phyloP scores from a whole-genome alignment of 2,329 filamentous ascomycete genomes.

The Mycosphaerella arachidis region DNA sequence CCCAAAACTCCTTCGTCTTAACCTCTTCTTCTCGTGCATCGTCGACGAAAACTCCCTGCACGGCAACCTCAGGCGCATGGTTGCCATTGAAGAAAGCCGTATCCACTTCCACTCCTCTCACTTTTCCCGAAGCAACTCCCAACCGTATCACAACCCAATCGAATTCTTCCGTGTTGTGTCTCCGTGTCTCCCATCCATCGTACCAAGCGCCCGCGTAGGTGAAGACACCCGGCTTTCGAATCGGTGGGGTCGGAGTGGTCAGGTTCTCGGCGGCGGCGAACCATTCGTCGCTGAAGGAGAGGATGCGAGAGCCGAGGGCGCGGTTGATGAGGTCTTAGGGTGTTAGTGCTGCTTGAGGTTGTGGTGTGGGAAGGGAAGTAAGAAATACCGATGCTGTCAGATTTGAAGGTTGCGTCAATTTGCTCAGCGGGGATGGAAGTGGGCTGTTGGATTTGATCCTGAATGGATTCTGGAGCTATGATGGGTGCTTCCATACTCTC shows the following conservation, averaged over 20 bases:
- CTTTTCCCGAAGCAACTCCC: slow-evolving; percentile 62
- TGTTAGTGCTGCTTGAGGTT: background rate
- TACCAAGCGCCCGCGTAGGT: slow-evolving; percentile 60
- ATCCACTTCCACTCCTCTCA: slow-evolving; percentile 73
- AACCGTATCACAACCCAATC: slow-evolving; percentile 59
- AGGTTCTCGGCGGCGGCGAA: slow-evolving; percentile 58
- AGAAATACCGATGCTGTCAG: slow-evolving; percentile 47
- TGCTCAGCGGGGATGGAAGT: slow-evolving; percentile 41
- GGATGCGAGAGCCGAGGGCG: slow-evolving; percentile 48
- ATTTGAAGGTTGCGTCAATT: slow-evolving; percentile 53
- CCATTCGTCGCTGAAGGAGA: slow-evolving; percentile 58
- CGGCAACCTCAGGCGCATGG: slow-evolving; percentile 72
- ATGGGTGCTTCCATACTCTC: slow-evolving; percentile 7
- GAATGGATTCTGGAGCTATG: slow-evolving; percentile 27
- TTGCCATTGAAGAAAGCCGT: slow-evolving; percentile 80
- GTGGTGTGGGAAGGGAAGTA: background rate
- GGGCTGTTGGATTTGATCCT: slow-evolving; percentile 23
- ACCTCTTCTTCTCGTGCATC: slow-evolving; percentile 63
- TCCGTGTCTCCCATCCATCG: slow-evolving; percentile 60
- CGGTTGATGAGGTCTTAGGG: slow-evolving; percentile 48
- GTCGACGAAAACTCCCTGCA: slow-evolving; percentile 67
- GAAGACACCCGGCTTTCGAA: slow-evolving; percentile 56
- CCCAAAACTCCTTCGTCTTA: slow-evolving; percentile 33
- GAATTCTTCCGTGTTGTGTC: slow-evolving; percentile 54
- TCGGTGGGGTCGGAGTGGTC: slow-evolving; percentile 52